Evolutionary conservation across 768 basidiomycete genomes (phyloP), one percentile per base, ranked within the genome.

Genomic region (Tulasnella sp.): DNA sequence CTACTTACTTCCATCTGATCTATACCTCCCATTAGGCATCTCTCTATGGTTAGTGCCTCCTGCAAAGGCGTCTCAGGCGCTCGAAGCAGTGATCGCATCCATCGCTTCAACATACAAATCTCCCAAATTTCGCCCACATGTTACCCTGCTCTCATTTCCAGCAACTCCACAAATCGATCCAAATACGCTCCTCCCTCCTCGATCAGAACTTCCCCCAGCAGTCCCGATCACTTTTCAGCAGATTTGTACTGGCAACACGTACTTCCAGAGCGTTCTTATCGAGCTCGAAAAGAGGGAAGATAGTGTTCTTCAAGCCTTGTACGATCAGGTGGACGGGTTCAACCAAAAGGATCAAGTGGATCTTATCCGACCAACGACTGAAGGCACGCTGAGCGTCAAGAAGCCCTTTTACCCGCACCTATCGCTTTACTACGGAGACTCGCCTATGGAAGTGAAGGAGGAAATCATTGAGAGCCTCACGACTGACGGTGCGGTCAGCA

Each of bases 21-120:
- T 19, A 17, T 14, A 45, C 5, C 17, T 19, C 45, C 22, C 22
- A 45, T 45, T 19, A 45, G 45, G 45, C 22, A 45, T 45, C 45
- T 89, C 36, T 91, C 88, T 71, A 94, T 92, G 77, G 93, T 91
- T 77, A 15, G 40, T 77, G n/a, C 76, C 76, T 72, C 45, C 69
- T 14, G 25, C 70, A 25, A 70, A 37, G 71, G 70, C 40, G 39
- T 45, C 36, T n/a, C 39, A 77, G 39, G 25, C 38, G 4, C 71
- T 77, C 6, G 52, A 64, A 73, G 52, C 40, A 11, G 39, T 77
- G 34, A 77, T 77, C 38, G 15, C 72, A 42, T 45, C 29, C 34
- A 36, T 77, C 58, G 36, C 70, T 7, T 25, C 45, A 25, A 77
- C 49, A 64, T 58, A 77, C 25, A 37, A 36, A n/a, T 77, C 76